Evolutionary conservation across 2,329 filamentous ascomycete species (phyloP).

Genomic region (Fusarium sp.): DNA sequence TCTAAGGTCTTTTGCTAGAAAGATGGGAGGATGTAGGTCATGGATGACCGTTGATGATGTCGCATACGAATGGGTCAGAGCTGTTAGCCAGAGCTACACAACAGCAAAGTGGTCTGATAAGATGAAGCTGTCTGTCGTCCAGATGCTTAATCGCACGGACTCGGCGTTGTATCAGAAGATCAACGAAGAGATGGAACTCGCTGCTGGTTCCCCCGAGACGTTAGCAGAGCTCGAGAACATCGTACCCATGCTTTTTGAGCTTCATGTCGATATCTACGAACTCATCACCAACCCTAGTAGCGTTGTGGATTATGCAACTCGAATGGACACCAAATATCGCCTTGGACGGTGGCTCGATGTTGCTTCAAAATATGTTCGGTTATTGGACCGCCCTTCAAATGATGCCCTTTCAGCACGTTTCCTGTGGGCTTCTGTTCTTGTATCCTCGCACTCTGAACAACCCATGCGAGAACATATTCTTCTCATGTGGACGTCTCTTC

Average conservation of each 20-base stretch:
- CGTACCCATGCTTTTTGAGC: constrained; percentile 73
- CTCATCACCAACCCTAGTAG: constrained; percentile 71
- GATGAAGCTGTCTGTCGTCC: constrained; percentile 70
- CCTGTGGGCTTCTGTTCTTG: constrained; percentile 70
- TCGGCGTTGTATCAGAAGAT: constrained; percentile 66
- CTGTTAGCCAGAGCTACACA: constrained; percentile 66
- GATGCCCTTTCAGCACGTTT: constrained; percentile 66
- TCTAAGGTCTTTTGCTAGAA: constrained; percentile 66
- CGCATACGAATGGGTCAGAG: constrained; percentile 70
- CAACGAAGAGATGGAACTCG: constrained; percentile 59
- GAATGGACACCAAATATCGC: constrained; percentile 65
- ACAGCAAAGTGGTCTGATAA: constrained; percentile 71
- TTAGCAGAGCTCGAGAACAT: constrained; percentile 60
- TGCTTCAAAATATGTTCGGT: constrained; percentile 62
- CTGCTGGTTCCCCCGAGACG: constrained; percentile 43
- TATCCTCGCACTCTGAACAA: constrained; percentile 67
- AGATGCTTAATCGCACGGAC: constrained; percentile 70
- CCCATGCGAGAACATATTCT: constrained; percentile 70
- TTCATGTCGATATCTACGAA: constrained; percentile 74
- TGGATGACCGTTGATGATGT: constrained; percentile 72
- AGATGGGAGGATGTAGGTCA: constrained; percentile 58
- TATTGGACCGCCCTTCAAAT: constrained; percentile 53
- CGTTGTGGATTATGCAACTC: constrained; percentile 64
- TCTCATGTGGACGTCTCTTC: constrained; percentile 71
- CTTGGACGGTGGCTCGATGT: constrained; percentile 68